A percentile compares a stretch with the other conserved stretches of the same genome.
Evolutionary conservation across 1,139 yeast genomes (phyloP).

Genomic region (Taphrina confusa): DNA sequence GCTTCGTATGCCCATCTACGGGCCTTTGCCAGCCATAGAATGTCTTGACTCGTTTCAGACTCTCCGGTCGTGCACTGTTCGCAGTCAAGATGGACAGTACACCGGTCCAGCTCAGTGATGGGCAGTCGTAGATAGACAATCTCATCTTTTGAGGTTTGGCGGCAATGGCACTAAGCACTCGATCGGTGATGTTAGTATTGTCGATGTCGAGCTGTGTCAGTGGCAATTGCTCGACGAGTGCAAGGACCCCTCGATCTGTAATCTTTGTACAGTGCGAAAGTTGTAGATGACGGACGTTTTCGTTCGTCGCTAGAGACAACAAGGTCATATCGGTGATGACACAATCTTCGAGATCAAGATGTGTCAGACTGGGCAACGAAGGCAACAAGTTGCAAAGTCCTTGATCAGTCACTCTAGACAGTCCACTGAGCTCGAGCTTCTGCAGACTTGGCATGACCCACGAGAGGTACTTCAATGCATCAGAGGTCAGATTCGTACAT

Average conservation of each 20-base stretch:
- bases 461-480: slow-evolving; percentile 34
- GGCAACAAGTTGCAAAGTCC: slow-evolving; percentile 35
- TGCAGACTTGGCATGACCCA: slow-evolving; percentile 36
- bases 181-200: slow-evolving; percentile 38
- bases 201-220: slow-evolving; percentile 39
- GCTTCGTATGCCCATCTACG: slow-evolving; percentile 35
- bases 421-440: slow-evolving; percentile 37
- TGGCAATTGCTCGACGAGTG: slow-evolving; percentile 27
- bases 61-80: slow-evolving; percentile 33
- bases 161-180: slow-evolving; percentile 25
- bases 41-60: slow-evolving; percentile 35
- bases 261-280: slow-evolving; percentile 37
- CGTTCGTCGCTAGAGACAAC: slow-evolving; percentile 18
- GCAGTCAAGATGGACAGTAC: slow-evolving; percentile 37
- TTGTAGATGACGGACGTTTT: slow-evolving; percentile 36
- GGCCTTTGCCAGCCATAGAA: slow-evolving; percentile 36
- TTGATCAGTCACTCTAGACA: slow-evolving; percentile 33
- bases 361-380: slow-evolving; percentile 34
- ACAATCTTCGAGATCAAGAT: slow-evolving; percentile 39
- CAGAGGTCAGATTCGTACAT: slow-evolving; percentile 36
- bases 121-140: slow-evolving; percentile 39
- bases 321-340: slow-evolving; percentile 35
- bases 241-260: slow-evolving; percentile 36
- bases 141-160: slow-evolving; percentile 29
- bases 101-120: slow-evolving; percentile 39